Evolutionary conservation across 768 basidiomycete species (phyloP).

Genomic region (Tulasnella sp.): DNA sequence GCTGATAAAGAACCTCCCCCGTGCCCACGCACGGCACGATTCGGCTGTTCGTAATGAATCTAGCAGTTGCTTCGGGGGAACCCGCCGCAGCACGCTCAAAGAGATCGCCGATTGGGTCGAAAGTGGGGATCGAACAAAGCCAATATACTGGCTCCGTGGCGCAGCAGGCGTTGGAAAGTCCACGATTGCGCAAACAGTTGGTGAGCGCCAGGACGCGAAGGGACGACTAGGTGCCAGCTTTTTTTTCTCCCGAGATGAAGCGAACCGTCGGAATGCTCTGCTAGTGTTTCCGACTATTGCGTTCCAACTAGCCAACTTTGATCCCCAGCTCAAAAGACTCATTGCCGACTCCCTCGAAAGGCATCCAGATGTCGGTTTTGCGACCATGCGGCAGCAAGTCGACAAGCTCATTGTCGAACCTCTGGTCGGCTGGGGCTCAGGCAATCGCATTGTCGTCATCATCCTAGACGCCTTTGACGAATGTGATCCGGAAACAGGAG

Average conservation of each 20-base stretch:
- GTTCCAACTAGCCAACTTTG: conserved; percentile 35
- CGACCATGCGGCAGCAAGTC: conserved; percentile 34
- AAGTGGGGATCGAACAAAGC: background rate
- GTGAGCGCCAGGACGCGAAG: conserved; percentile 32
- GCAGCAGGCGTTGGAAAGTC: conserved; percentile 44
- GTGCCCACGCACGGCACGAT: conserved; percentile 14
- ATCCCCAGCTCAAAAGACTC: conserved; percentile 2
- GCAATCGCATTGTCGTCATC: conserved; percentile 34
- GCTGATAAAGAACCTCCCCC: background rate
- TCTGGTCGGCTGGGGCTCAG: background rate
- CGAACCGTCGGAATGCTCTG: conserved; percentile 32
- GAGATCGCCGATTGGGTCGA: background rate
- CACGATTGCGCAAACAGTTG: conserved; percentile 41
- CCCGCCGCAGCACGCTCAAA: background rate
- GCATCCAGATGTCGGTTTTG: conserved; percentile 5
- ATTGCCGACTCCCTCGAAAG: conserved; percentile 26
- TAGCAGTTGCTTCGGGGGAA: conserved; percentile 2
- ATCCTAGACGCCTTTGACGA: conserved; percentile 44
- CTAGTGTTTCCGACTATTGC: conserved; percentile 41
- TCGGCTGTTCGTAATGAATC: background rate
- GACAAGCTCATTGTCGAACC: conserved; percentile 32
- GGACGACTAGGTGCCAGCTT: conserved; percentile 38
- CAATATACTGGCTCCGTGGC: conserved; percentile 38
- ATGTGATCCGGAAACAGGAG: conserved; percentile 32
- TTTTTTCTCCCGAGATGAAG: conserved; percentile 35